Percentiles rank a stretch among this genome's conserved stretches.
These are phyloP conservation scores for Starmerella apicola DNA, from an alignment of 805 yeast species.

Conservation along the genomic window DNA sequence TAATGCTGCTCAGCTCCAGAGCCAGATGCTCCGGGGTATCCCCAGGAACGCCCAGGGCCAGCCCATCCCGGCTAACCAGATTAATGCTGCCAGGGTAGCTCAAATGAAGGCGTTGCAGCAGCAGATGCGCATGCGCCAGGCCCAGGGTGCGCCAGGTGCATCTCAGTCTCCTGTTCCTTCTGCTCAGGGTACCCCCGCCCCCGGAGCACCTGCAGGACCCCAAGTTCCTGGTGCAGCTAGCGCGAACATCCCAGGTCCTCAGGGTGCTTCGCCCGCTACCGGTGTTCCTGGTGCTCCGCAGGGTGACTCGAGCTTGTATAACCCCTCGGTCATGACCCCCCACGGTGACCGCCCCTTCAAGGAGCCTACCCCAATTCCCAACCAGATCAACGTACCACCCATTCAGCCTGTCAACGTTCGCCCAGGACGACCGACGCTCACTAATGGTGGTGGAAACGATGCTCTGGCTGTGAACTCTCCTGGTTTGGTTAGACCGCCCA, in stretches of 20 bases:
- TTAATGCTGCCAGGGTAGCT: slow-evolving; percentile 12
- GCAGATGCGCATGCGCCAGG: not conserved
- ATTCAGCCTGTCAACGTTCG: slow-evolving; percentile 54
- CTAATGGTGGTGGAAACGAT: slow-evolving; percentile 36
- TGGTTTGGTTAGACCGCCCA: slow-evolving; percentile 62
- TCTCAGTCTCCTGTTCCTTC: not conserved
- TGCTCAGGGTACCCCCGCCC: not conserved
- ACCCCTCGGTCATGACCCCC: slow-evolving; percentile 2
- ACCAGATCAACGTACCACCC: slow-evolving; percentile 50
- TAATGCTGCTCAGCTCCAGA: slow-evolving; percentile 12
- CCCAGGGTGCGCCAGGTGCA: not conserved
- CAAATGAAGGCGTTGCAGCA: slow-evolving; percentile 13
- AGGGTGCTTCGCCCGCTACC: not conserved
- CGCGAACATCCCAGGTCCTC: not conserved
- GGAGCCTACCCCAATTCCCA: slow-evolving; percentile 39
- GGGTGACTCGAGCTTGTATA: too few species aligned
- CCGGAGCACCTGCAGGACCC: slow-evolving; percentile 4
- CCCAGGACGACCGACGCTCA: slow-evolving; percentile 63
- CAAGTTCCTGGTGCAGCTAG: not conserved
- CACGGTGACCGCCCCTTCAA: slow-evolving; percentile 1
- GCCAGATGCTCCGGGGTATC: slow-evolving; percentile 14
- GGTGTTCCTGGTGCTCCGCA: slow-evolving; percentile 1
- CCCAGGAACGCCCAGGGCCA: slow-evolving; percentile 16
- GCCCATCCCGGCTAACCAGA: slow-evolving; percentile 11
- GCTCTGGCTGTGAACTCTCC: slow-evolving; percentile 68